These are phyloP conservation scores for Erythrobasidium hasegawianum DNA, from an alignment of 1,284 basidiomycete genomes.

Conservation along the genomic window DNA sequence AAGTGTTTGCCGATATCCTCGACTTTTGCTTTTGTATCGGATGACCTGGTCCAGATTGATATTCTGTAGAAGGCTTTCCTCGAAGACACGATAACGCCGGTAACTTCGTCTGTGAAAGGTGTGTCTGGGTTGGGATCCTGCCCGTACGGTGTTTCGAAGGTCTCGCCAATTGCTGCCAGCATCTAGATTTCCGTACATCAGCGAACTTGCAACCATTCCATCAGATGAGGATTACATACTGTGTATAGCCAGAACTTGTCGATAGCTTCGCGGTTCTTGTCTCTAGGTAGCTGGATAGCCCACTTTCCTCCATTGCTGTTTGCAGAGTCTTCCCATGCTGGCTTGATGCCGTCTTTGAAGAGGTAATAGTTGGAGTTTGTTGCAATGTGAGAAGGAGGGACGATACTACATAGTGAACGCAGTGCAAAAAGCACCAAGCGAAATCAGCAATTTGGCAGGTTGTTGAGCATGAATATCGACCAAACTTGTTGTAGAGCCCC, in stretches of 20 bases:
- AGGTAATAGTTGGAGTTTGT: slow-evolving; percentile 98
- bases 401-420: slow-evolving; percentile 55
- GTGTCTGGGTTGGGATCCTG: slow-evolving; percentile 55
- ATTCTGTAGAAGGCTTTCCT: slow-evolving; percentile 94
- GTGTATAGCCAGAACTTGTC: slow-evolving; percentile 99
- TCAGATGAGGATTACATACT: too few relatives aligned
- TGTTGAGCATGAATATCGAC: too few relatives aligned
- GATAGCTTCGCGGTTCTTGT: slow-evolving; percentile 78
- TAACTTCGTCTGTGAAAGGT: slow-evolving; percentile 64
- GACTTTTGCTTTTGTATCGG: slow-evolving; percentile 62
- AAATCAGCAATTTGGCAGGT: too few relatives aligned
- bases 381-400: slow-evolving; percentile 89
- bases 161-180: slow-evolving; percentile 94
- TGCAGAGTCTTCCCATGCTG: slow-evolving; percentile 92
- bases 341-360: slow-evolving; percentile 95
- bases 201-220: too few relatives aligned
- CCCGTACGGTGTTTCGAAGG: slow-evolving; percentile 72
- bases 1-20: slow-evolving; percentile 75
- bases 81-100: slow-evolving; percentile 90
- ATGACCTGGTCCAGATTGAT: slow-evolving; percentile 85
- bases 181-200: too few relatives aligned
- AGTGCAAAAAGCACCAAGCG: too few relatives aligned
- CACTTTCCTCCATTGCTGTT: slow-evolving; percentile 98
- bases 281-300: slow-evolving; percentile 94
- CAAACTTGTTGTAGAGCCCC: slow-evolving; percentile 86